phyloP scores from a whole-genome alignment of 2,329 filamentous ascomycete species.

The Fusarium veterinarium region DNA sequence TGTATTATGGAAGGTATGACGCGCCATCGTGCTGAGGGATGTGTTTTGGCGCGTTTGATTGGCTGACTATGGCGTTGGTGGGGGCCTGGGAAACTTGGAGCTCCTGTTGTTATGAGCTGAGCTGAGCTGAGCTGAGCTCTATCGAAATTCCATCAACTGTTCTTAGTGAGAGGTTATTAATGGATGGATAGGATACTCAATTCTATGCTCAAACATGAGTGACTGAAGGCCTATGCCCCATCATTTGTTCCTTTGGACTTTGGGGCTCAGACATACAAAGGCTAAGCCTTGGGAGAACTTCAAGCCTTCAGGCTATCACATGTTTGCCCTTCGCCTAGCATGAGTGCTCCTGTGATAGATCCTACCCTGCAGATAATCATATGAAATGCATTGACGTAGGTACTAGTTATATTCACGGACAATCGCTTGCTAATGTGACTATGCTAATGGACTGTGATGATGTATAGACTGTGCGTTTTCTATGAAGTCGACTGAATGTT shows the following conservation, averaged over 20 bases:
- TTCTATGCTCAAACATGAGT: not conserved
- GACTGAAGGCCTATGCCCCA: too few relatives aligned
- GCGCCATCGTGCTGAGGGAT: constrained; percentile 24
- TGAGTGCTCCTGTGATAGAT: not conserved
- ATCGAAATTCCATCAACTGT: not conserved
- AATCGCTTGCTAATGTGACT: not conserved
- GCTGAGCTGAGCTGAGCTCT: not conserved
- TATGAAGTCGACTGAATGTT: not conserved
- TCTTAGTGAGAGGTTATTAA: not conserved
- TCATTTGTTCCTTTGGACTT: not conserved
- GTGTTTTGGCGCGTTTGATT: constrained; percentile 26
- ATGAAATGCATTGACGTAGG: not conserved
- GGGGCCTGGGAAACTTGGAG: constrained; percentile 4
- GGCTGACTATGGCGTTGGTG: not conserved
- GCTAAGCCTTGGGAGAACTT: not conserved
- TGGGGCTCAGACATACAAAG: not conserved
- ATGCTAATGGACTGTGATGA: not conserved
- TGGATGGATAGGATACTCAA: not conserved
- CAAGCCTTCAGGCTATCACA: not conserved
- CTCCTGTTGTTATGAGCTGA: not conserved
- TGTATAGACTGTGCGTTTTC: not conserved
- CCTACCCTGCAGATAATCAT: not conserved
- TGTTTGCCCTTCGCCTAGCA: not conserved
- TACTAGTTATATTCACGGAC: not conserved
- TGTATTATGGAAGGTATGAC: constrained; percentile 27